Conservation (phyloP, 495 filamentous ascomycete species). For the Penicillium salamii region DNA sequence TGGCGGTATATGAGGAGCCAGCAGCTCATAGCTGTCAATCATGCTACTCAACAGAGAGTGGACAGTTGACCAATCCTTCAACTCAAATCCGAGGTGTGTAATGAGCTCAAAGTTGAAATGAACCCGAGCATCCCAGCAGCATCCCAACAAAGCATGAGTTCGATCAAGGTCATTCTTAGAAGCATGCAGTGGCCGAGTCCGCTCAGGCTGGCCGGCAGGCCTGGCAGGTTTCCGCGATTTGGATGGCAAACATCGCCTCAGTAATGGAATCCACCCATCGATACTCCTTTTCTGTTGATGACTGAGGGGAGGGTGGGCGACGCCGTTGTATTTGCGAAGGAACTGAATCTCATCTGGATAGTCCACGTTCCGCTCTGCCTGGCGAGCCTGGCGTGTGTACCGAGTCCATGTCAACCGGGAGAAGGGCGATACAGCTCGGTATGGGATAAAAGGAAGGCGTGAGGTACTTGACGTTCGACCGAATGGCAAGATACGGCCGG, state of each 20-base stretch:
- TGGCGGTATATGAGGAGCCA: conserved; percentile 16
- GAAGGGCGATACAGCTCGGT: neutral
- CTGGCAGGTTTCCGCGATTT: conserved; percentile 16
- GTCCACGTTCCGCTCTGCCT: neutral
- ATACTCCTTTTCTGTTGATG: conserved; percentile 11
- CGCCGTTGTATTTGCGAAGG: conserved; percentile 11
- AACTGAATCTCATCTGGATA: conserved; percentile 2
- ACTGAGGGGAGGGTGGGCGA: conserved; percentile 12
- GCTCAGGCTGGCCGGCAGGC: conserved; percentile 7
- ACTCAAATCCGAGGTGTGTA: conserved; percentile 40
- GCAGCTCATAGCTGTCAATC: conserved; percentile 32
- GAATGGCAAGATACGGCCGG: conserved; percentile 37
- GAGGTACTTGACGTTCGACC: conserved; percentile 24
- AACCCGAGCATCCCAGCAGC: conserved; percentile 27
- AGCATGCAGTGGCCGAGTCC: conserved; percentile 6
- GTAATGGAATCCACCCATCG: conserved; percentile 38
- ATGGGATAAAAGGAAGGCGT: conserved; percentile 8
- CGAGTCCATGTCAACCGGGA: conserved; percentile 5
- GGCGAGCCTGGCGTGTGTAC: neutral
- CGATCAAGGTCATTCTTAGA: conserved; percentile 18
- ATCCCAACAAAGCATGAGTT: conserved; percentile 19
- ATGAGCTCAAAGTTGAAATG: conserved; percentile 33
- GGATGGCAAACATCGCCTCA: conserved; percentile 44
- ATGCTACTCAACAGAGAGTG: conserved; percentile 36
- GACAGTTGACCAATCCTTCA: conserved; percentile 44